Evolutionary conservation across 1,284 basidiomycete species (phyloP).

Genomic region (Papiliotrema terrestris): DNA sequence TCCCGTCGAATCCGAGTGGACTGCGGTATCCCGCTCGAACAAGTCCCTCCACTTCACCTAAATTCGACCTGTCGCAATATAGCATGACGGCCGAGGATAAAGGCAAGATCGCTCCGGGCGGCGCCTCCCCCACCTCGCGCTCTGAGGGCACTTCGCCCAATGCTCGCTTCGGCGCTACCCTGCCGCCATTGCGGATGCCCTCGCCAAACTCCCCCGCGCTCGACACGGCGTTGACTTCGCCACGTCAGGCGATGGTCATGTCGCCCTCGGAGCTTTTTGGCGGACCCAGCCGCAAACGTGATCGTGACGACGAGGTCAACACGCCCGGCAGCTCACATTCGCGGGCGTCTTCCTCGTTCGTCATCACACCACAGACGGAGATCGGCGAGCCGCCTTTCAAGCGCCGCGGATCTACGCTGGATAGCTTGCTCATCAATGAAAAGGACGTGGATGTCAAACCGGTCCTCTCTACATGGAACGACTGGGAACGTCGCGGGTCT

Average conservation of each 20-base stretch:
- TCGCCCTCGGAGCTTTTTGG: background rate
- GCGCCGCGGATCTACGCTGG: constrained; percentile 13
- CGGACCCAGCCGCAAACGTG: background rate
- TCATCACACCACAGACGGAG: constrained; percentile 12
- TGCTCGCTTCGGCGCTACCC: background rate
- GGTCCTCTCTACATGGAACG: background rate
- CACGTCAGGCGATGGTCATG: background rate
- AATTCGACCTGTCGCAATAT: constrained; percentile 3
- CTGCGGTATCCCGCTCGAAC: background rate
- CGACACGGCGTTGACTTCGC: background rate
- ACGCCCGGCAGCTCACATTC: background rate
- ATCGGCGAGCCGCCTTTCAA: constrained; percentile 7
- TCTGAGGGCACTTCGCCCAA: background rate
- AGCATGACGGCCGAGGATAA: background rate
- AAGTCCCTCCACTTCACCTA: background rate
- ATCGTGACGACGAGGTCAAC: background rate
- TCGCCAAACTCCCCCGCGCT: background rate
- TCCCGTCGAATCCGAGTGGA: background rate
- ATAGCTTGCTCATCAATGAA: constrained; percentile 9
- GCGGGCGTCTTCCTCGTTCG: background rate
- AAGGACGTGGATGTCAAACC: constrained; percentile 3
- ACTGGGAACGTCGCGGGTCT: constrained; percentile 63
- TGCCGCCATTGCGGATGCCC: background rate
- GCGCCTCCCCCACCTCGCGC: background rate
- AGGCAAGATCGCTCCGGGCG: background rate